Evolutionary conservation across 441 rosid genomes (phyloP).

Genomic region (Melastoma candidum): DNA sequence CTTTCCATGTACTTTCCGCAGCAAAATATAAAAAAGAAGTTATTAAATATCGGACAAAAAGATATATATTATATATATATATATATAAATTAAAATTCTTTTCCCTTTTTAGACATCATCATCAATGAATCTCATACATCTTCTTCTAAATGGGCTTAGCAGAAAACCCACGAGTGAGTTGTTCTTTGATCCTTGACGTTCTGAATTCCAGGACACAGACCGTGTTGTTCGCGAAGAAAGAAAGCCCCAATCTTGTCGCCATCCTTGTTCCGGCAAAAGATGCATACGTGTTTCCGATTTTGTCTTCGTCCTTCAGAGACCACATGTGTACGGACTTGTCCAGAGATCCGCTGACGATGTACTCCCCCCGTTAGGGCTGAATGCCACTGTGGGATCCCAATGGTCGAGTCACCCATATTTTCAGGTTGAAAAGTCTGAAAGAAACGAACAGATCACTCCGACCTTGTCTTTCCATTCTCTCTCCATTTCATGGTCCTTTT

Average conservation of each 20-base stretch:
- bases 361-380: slow-evolving; percentile 93
- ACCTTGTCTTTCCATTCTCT: slow-evolving; percentile 20
- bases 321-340: slow-evolving; percentile 86
- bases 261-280: slow-evolving; percentile 95
- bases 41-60: too few relatives aligned
- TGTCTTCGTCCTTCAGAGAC: slow-evolving; percentile 77
- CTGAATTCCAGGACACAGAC: slow-evolving; percentile 89
- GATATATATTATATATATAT: too few relatives aligned
- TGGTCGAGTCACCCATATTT: too few relatives aligned
- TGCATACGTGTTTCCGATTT: slow-evolving; percentile 78
- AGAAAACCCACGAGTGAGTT: too few relatives aligned
- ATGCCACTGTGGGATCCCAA: slow-evolving; percentile 90
- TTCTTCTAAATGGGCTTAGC: too few relatives aligned
- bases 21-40: too few relatives aligned
- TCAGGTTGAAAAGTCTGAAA: too few relatives aligned
- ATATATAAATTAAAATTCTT: too few relatives aligned
- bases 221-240: slow-evolving; percentile 56
- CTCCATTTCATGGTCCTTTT: slow-evolving; percentile 44
- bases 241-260: slow-evolving; percentile 95
- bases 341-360: slow-evolving; percentile 85
- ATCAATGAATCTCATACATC: too few relatives aligned
- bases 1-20: too few relatives aligned
- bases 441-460: background rate
- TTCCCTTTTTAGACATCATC: too few relatives aligned
- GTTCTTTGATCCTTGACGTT: slow-evolving; percentile 34